Percentiles rank a stretch among this genome's conserved stretches.
Conservation (phyloP, 352 stramenopile species). For the Globisporangium viniferum region DNA sequence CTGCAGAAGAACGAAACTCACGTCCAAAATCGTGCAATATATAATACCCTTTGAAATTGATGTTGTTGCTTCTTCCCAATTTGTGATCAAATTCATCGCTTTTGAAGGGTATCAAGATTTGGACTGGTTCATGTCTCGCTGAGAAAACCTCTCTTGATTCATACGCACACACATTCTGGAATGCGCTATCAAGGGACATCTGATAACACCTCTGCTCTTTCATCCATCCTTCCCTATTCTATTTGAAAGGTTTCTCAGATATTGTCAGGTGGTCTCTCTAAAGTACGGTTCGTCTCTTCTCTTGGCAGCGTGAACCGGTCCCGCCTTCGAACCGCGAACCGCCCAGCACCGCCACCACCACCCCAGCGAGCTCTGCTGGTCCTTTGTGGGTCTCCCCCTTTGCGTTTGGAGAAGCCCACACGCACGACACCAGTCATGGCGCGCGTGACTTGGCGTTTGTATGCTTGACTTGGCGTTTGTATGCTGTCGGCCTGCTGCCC, state of each 20-base stretch:
- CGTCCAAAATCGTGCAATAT: too few species aligned
- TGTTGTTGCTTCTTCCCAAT: too few species aligned
- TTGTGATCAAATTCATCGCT: too few species aligned
- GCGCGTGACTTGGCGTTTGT: conserved; percentile 30
- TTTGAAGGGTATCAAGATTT: neutral
- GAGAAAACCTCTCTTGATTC: neutral
- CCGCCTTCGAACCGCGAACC: neutral
- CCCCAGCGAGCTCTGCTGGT: neutral
- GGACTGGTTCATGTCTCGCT: neutral
- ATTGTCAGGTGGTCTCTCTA: neutral
- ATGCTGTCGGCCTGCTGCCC: conserved; percentile 68
- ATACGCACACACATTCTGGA: neutral
- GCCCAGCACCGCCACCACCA: neutral
- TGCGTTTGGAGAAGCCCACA: neutral
- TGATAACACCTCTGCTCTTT: neutral
- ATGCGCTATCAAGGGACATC: neutral
- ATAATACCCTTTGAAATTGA: too few species aligned
- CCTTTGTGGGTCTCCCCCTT: neutral
- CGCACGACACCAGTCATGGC: conserved; percentile 10
- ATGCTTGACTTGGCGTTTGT: conserved; percentile 62
- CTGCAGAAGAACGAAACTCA: too few species aligned
- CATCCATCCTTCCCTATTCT: neutral
- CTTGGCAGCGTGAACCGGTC: neutral
- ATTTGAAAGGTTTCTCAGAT: neutral
- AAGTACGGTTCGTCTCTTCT: conserved; percentile 7